Evolutionary conservation across 176 grass and related monocot genomes (phyloP), one percentile per base, ranked within the genome.

Genomic region (Bolboschoenus planiculmis): DNA sequence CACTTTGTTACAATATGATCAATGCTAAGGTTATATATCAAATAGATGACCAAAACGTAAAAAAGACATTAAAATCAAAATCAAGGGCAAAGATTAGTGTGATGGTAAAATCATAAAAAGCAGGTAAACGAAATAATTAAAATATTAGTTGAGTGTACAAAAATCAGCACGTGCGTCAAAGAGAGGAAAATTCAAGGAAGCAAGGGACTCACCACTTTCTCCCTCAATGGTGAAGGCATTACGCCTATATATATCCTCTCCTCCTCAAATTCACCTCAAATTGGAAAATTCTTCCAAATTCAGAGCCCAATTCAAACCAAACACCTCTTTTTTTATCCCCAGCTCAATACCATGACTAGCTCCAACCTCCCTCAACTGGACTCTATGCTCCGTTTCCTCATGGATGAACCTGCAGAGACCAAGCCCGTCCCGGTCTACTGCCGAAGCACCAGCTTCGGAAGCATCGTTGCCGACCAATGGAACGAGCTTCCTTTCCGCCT

Each of bases 391-490:
- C 90, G 87, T 10, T 89, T 90, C 73, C 92, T 92, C n/a, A 81
- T 92, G 24, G 95, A 92, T 68, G 91, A 97, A 42, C 40, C 34
- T 7, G 14, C 56, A 31, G 5, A 81, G 39, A 5, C 67, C 26
- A 71, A 40, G 83, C 20, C 55, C 26, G 53, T 56, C 4, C 46
- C 79, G 4, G 55, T 65, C 3, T 87, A 81, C 79, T n/a, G 43
- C 73, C 72, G 79, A 4, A 84, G 77, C 85, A 33, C 67, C 20
- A 97, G 90, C 90, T 97, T 97, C 80, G 88, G 90, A 10, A 94
- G 90, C 85, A 90, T 97, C 46, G 88, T 93, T 27, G 93, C 86
- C 0, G 83, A 83, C 78, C 71, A 86, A 90, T 91, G 93, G 91
- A 84, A 89, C 83, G 84, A 80, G 56, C 93, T 93, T 3, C 93